phyloP scores from a whole-genome alignment of 2,329 filamentous ascomycete genomes.

The Claviceps quebecensis region DNA sequence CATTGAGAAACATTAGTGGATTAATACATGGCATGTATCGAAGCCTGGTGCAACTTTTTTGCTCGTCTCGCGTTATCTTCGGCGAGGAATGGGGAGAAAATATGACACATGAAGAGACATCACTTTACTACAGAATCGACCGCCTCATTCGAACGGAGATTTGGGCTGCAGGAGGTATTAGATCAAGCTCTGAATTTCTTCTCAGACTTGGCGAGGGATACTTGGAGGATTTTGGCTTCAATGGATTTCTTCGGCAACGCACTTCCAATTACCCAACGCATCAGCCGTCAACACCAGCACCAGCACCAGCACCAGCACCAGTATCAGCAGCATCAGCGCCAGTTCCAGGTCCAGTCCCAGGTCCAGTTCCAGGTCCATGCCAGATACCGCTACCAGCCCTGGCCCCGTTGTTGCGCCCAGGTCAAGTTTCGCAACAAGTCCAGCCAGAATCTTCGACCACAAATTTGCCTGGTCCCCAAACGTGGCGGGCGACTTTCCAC shows the following conservation, averaged over 20 bases:
- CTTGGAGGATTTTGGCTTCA: slow-evolving; percentile 19
- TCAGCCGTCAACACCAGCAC: slow-evolving; percentile 4
- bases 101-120: slow-evolving; percentile 30
- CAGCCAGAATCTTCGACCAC: slow-evolving; percentile 4
- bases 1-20: not conserved
- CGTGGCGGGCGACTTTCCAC: slow-evolving; percentile 6
- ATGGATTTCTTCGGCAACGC: slow-evolving; percentile 19
- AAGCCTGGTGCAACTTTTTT: slow-evolving; percentile 33
- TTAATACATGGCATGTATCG: slow-evolving; percentile 6
- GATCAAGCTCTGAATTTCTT: slow-evolving; percentile 35
- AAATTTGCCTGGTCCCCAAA: not conserved
- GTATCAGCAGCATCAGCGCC: not conserved
- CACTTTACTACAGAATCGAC: slow-evolving; percentile 25
- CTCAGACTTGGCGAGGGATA: slow-evolving; percentile 32
- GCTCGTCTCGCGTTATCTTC: slow-evolving; percentile 27
- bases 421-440: slow-evolving; percentile 3
- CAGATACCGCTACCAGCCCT: not conserved
- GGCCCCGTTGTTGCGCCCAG: slow-evolving; percentile 3
- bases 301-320: not conserved
- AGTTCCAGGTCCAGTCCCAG: not conserved
- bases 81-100: slow-evolving; percentile 29
- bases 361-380: not conserved
- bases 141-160: slow-evolving; percentile 31
- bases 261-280: slow-evolving; percentile 1
- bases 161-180: slow-evolving; percentile 32